These are phyloP conservation scores for Canavalia ensiformis DNA, from an alignment of 306 rosid genomes.

Conservation along the genomic window DNA sequence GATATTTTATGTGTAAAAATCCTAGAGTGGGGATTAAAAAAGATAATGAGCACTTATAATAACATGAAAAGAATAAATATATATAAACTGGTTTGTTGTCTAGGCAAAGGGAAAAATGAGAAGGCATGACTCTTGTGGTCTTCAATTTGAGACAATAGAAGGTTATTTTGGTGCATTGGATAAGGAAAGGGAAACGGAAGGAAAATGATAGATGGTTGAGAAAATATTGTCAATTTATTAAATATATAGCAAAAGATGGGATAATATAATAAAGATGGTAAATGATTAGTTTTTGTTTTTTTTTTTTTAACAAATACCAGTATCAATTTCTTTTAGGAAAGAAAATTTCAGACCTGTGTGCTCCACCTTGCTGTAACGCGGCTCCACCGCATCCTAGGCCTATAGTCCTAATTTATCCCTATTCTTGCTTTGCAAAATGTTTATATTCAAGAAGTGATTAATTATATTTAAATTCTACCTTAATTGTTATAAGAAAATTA, in stretches of 20 bases:
- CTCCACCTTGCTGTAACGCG: slow-evolving; percentile 27
- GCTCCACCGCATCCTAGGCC: slow-evolving; percentile 24
- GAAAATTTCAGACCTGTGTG: slow-evolving; percentile 15
- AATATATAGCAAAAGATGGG: background rate
- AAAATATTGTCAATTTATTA: background rate
- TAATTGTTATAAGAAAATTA: no score
- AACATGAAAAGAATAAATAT: background rate
- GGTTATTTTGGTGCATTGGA: background rate
- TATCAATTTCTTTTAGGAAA: background rate
- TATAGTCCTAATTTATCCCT: background rate
- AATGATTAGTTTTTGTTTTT: background rate
- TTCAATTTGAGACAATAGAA: no score
- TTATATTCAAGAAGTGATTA: background rate
- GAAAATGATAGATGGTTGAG: background rate
- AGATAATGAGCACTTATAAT: background rate
- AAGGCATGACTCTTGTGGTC: no score
- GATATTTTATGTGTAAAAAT: background rate
- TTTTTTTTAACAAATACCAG: background rate
- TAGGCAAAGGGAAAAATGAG: no score
- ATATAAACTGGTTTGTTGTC: no score
- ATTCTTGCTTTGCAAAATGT: background rate
- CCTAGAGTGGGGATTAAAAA: background rate
- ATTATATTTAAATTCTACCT: background rate
- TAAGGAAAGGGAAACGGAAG: background rate
- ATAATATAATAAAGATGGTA: background rate